Percentiles rank a stretch among this genome's conserved stretches.
phyloP scores from a whole-genome alignment of 2,329 filamentous ascomycete genomes.

The Penicillium italicum region DNA sequence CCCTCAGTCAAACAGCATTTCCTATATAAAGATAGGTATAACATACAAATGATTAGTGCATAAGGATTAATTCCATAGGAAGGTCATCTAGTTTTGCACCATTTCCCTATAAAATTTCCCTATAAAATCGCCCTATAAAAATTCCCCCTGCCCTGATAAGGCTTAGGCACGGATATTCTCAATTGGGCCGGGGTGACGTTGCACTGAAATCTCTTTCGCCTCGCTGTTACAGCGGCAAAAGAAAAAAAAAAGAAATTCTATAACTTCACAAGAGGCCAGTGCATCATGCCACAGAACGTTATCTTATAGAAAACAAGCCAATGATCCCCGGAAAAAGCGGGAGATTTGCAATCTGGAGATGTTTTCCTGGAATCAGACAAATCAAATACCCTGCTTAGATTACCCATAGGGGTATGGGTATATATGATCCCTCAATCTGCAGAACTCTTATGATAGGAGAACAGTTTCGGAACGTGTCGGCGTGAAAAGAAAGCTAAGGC shows the following conservation, averaged over 20 bases:
- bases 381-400: not conserved
- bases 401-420: no score
- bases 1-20: no score
- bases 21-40: no score
- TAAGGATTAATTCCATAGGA: no score
- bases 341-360: not conserved
- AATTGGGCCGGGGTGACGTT: not conserved
- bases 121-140: no score
- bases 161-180: not conserved
- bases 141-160: not conserved
- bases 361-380: not conserved
- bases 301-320: not conserved
- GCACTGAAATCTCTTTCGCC: not conserved
- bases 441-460: no score
- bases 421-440: not conserved
- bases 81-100: no score
- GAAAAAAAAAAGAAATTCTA: not conserved
- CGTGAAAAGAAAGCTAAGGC: not conserved
- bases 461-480: not conserved
- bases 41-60: no score
- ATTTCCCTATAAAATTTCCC: not conserved
- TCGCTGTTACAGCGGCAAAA: not conserved
- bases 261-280: not conserved
- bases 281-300: not conserved
- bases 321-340: not conserved